These are phyloP conservation scores for Aspergillus sp. DNA, from an alignment of 2,329 filamentous ascomycete species.

Conservation along the genomic window DNA sequence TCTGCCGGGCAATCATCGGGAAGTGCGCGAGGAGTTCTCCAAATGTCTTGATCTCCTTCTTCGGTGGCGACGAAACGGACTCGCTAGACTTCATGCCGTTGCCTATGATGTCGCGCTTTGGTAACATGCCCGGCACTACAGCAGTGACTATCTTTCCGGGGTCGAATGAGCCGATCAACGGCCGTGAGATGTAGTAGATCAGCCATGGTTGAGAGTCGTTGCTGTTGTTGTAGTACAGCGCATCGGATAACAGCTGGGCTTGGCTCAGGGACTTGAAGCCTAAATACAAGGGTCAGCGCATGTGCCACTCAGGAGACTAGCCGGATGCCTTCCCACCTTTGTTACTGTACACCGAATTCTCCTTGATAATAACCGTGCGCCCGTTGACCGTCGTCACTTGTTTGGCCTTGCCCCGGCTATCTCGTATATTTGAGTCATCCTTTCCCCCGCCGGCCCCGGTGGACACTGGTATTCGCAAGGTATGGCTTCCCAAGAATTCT, in stretches of 20 bases:
- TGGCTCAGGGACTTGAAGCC: constrained; percentile 92
- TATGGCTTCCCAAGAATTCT: constrained; percentile 96
- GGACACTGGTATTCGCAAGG: constrained; percentile 74
- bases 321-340: constrained; percentile 66
- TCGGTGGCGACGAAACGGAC: constrained; percentile 50
- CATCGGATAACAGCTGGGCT: constrained; percentile 80
- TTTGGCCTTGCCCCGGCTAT: constrained; percentile 88
- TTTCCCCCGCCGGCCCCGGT: constrained; percentile 51
- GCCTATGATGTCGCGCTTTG: constrained; percentile 24
- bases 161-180: constrained; percentile 81
- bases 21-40: constrained; percentile 87
- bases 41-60: constrained; percentile 91
- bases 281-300: constrained; percentile 40
- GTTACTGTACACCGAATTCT: constrained; percentile 89
- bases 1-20: constrained; percentile 92
- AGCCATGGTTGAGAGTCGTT: constrained; percentile 92
- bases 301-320: neutral
- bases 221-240: constrained; percentile 85
- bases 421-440: constrained; percentile 69
- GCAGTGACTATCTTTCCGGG: constrained; percentile 71
- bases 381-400: constrained; percentile 93
- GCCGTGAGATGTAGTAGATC: constrained; percentile 91
- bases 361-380: constrained; percentile 90
- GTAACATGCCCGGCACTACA: constrained; percentile 50
- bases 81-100: constrained; percentile 32